Evolutionary conservation across 495 filamentous ascomycete genomes (phyloP), one percentile per base, ranked within the genome.

Genomic region (Aspergillus sclerotiicarbonarius): DNA sequence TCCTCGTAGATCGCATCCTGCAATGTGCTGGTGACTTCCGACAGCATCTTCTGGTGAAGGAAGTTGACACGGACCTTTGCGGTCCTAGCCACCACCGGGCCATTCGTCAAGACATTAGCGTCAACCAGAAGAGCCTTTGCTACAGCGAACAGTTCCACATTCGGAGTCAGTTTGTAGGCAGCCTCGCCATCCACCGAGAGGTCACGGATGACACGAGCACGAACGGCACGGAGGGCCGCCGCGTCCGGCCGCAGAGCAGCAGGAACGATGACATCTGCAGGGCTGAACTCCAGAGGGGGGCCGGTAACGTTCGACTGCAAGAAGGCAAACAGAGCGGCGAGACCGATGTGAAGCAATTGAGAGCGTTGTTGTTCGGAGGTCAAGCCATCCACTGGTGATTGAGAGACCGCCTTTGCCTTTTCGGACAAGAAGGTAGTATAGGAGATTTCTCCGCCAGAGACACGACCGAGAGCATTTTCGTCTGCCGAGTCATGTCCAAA

Each of bases 241-340:
- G 54, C 41, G 37, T 71, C 62, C 45, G 70, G 57, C 56, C 67
- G 69, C 21, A 76, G 58, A 41, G 60, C 53, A 31, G 66, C 56
- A 7, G 86, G 84, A 18, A 93, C 71, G n/a, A 91, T 74, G 0
- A 72, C 49, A 7, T 80, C 69, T 3, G 78, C 72, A 7, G 83
- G 73, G 43, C 66, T 69, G 66, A 85, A 89, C 0, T 74, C 66
- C n/a, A 90, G 74, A 0, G 86, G 84, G 20, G 92, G 95, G 0
- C 94, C 94, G 13, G 94, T 97, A 51, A 97, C 89, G 69, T 91
- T 98, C 0, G 86, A 86, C 62, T 98, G 94, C 19, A 97, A 70
- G 69, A 98, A 98, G n/a, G 84, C 82, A 64, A 89, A 81, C 19
- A 97, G 77, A 0, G 91, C 86, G 1, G 87, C 86, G 15, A 88